Evolutionary conservation across 495 filamentous ascomycete species (phyloP), one percentile per base, ranked within the genome.

Genomic region (Penicillium steckii): DNA sequence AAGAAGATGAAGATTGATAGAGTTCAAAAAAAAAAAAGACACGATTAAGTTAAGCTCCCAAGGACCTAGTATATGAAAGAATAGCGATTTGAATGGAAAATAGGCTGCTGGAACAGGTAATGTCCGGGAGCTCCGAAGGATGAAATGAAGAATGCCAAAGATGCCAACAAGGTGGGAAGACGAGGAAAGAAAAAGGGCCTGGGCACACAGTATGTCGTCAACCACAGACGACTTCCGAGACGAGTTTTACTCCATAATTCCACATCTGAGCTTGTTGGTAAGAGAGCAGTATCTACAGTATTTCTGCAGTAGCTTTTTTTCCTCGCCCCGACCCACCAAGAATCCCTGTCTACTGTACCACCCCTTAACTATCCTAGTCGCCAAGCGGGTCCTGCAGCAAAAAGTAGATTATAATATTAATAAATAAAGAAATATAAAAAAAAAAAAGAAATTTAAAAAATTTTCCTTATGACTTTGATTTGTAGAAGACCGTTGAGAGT

Each of bases 351-450:
- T 32, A 23, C 41, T 10, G 35, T 41, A 49, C 53, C 50, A 45
- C 42, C 27, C 32, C 12, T 29, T 15, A 15, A 25, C 30, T 32
- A 57, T 51, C 57, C 54, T 53, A 52, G 53, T 53, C 53, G 45
- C 32, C 40, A 51, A 60, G 65, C 62, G 65, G 65, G 62, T 65
- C 65, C 49, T 62, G 56, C 52, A 54, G 52, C 47, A 41, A 19
- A 23, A 23, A 37, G 43, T 57, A 42, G 13, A 23, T 22, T 21
- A 13, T 23, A 12, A 22, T 12, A 22, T 3, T 22, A 23, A 13
- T 10, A 24, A 41, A 41, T 41, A 21, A 41, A 41, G 9, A 41
- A 23, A 41, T 13, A 7, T 15, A 3, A 35, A 35, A 13, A 10
- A 35, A 35, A 7, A 35, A 35, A 35, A 7, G 3, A 10, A 7